Percentiles rank a stretch among this genome's conserved stretches.
Conservation (phyloP, 2,329 filamentous ascomycete species). For the Apiospora sp. region DNA sequence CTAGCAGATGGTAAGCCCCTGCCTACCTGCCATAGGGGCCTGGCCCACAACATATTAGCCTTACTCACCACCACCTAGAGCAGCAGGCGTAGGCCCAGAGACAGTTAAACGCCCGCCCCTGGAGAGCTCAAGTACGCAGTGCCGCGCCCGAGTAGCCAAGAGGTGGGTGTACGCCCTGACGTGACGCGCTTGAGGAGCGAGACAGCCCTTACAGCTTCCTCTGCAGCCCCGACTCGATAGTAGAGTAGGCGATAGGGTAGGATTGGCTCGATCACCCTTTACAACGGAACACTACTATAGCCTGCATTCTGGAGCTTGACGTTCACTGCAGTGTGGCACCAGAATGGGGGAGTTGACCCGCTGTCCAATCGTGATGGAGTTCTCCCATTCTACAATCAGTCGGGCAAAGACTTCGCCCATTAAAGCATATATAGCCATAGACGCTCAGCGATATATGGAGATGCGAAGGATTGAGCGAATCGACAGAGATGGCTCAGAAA, state of each 20-base stretch:
- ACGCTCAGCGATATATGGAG: too few species aligned
- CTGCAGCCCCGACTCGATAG: not conserved
- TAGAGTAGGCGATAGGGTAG: not conserved
- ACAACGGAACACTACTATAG: too few species aligned
- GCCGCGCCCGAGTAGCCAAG: not conserved
- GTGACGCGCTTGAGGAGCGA: not conserved
- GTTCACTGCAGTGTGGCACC: too few species aligned
- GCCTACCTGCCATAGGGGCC: not conserved
- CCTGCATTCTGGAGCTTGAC: too few species aligned
- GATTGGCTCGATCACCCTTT: too few species aligned
- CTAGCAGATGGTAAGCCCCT: not conserved
- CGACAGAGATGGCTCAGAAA: too few species aligned
- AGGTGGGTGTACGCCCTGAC: not conserved
- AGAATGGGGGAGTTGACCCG: not conserved
- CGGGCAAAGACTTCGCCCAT: too few species aligned
- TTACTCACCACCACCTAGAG: not conserved
- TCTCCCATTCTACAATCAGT: too few species aligned
- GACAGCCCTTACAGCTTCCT: not conserved
- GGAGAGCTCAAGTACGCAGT: too few species aligned
- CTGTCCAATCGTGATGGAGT: not conserved
- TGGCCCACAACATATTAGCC: not conserved
- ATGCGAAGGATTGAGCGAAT: too few species aligned
- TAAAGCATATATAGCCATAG: too few species aligned
- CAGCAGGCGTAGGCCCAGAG: not conserved
- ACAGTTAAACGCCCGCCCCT: not conserved